phyloP scores from a whole-genome alignment of 148 eudicot genomes.

The Silene latifolia region DNA sequence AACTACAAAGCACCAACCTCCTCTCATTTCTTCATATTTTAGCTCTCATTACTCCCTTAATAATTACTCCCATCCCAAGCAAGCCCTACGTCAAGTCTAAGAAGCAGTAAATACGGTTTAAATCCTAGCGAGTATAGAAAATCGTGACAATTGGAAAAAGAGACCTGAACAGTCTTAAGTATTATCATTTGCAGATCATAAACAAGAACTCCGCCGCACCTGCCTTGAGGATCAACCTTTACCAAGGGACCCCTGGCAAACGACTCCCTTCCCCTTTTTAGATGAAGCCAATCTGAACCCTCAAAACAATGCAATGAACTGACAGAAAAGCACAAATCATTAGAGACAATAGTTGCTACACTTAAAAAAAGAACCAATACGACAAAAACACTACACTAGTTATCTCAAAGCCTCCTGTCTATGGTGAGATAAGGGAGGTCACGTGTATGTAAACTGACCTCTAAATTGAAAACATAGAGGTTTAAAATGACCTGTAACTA shows the following conservation, averaged over 20 bases:
- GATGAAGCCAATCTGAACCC: constrained; percentile 92
- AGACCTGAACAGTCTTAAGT: constrained; percentile 93
- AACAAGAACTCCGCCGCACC: constrained; percentile 90
- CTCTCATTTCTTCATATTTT: too few species aligned
- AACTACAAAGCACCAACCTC: too few species aligned
- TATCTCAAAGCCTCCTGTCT: neutral
- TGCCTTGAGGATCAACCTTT: constrained; percentile 92
- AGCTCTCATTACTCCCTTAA: too few species aligned
- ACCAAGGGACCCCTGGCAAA: constrained; percentile 89
- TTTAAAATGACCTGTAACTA: too few species aligned
- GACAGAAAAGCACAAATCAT: constrained; percentile 27
- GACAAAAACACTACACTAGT: neutral
- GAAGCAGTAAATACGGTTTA: constrained; percentile 1
- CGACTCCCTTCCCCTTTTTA: constrained; percentile 85
- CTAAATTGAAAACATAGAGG: neutral
- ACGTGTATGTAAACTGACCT: neutral
- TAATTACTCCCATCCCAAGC: too few species aligned
- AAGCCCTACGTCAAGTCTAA: constrained; percentile 5
- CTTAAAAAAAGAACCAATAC: constrained; percentile 2
- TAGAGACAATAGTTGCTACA: constrained; percentile 9
- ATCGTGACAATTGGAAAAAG: constrained; percentile 28
- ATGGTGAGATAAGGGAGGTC: neutral
- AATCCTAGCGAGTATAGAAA: neutral
- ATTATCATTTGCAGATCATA: constrained; percentile 90
- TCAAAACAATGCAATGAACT: constrained; percentile 99